These are phyloP conservation scores for Candida corydali DNA, from an alignment of 805 yeast species.

Conservation along the genomic window DNA sequence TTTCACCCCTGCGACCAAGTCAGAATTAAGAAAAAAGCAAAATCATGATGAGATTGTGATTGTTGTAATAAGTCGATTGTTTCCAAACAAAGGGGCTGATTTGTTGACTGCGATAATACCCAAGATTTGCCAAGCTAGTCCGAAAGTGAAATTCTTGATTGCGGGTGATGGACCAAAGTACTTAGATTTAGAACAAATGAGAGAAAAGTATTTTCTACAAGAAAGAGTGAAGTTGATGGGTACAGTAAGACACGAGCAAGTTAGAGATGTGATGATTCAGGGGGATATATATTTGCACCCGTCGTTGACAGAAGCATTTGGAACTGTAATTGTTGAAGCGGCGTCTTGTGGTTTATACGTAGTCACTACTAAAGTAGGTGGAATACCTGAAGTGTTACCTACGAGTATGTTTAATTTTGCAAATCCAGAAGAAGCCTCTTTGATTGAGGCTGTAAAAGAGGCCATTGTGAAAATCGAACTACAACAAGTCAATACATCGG, in stretches of 20 bases:
- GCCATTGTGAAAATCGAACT: slow-evolving; percentile 63
- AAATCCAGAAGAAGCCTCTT: slow-evolving; percentile 77
- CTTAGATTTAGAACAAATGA: slow-evolving; percentile 90
- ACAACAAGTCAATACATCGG: slow-evolving; percentile 61
- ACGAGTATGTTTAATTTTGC: slow-evolving; percentile 91
- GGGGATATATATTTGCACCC: slow-evolving; percentile 96
- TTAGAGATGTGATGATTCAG: slow-evolving; percentile 84
- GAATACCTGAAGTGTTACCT: slow-evolving; percentile 95
- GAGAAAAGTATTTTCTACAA: slow-evolving; percentile 80
- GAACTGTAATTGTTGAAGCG: slow-evolving; percentile 95
- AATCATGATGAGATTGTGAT: slow-evolving; percentile 62
- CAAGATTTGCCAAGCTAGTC: slow-evolving; percentile 59
- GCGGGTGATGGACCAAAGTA: slow-evolving; percentile 98
- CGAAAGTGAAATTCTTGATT: slow-evolving; percentile 69
- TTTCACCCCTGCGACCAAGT: slow-evolving; percentile 36
- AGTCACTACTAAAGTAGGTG: slow-evolving; percentile 95
- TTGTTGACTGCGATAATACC: slow-evolving; percentile 82
- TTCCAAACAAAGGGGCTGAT: slow-evolving; percentile 96
- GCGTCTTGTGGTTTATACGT: slow-evolving; percentile 93
- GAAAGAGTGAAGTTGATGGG: slow-evolving; percentile 86
- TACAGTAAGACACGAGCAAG: slow-evolving; percentile 86
- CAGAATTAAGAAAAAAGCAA: slow-evolving; percentile 5
- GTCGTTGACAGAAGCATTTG: slow-evolving; percentile 94
- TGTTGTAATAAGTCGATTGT: slow-evolving; percentile 85
- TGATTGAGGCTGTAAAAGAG: slow-evolving; percentile 64